Evolutionary conservation across 768 basidiomycete species (phyloP), one percentile per base, ranked within the genome.

Genomic region (Phlebiopsis gigantea): DNA sequence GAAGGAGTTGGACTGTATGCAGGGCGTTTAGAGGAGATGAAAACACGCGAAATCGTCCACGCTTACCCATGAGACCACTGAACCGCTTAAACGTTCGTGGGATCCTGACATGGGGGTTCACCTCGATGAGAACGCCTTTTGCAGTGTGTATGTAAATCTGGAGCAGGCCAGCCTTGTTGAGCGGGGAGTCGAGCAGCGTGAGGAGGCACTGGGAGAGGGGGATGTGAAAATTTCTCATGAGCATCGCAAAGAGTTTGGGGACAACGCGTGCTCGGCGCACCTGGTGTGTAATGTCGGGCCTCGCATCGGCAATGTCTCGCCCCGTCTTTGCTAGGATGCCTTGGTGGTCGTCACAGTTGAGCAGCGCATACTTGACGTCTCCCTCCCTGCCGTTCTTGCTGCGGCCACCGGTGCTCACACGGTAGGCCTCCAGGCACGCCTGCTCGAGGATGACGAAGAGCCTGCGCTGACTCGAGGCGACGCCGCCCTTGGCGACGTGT

Each of bases 281-380:
- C 83, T 98, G 97, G 69, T 99, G 97, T 0, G 97, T 98, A 66
- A 98, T 98, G 73, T 98, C 97, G 1, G 97, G 97, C 61, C 97
- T 78, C n/a, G 97, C 97, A 73, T 98, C 95, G 15, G 97, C 97
- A 59, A 98, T 98, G 73, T 99, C 97, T 68, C 96, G 82, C 15
- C 94, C 93, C 0, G 93, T 97, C 73, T 97, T 98, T 4, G 97
- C 96, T 60, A 99, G 78, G 63, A 99, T 97, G 55, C 96, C 96
- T 70, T 99, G 97, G 73, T 98, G 97, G 63, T 98, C 97, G 69
- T 98, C 97, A 71, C 97, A 98, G 73, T 99, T 99, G 62, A 99
- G 73, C 57, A 99, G 75, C 8, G 94, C 94, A 72, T 98, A 98
- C 73, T 98, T 98, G 57, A 91, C 93, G 57, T 96, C 94, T 28